phyloP scores from a whole-genome alignment of 805 yeast species.

The Candida maesae region DNA sequence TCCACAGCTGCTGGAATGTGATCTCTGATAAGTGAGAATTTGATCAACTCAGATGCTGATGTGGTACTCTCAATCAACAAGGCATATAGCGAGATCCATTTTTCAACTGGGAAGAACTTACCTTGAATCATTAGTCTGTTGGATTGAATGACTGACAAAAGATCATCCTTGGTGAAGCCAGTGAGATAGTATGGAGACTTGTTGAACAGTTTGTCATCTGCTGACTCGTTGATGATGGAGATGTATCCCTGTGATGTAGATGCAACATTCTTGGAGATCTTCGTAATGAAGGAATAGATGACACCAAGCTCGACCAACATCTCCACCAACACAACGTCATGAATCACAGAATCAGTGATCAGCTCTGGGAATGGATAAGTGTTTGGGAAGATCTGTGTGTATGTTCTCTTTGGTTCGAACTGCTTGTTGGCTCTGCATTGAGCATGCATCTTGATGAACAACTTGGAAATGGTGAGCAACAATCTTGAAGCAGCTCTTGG shows the following conservation, averaged over 20 bases:
- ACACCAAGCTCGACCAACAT: slow-evolving; percentile 65
- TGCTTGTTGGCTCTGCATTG: slow-evolving; percentile 37
- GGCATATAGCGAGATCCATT: slow-evolving; percentile 71
- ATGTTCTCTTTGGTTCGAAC: slow-evolving; percentile 57
- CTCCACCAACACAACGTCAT: slow-evolving; percentile 67
- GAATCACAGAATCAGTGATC: slow-evolving; percentile 71
- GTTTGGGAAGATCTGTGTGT: slow-evolving; percentile 66
- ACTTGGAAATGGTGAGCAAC: slow-evolving; percentile 49
- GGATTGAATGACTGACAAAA: slow-evolving; percentile 41
- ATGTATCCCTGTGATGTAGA: slow-evolving; percentile 16
- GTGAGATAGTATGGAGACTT: slow-evolving; percentile 38
- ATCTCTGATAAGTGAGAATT: slow-evolving; percentile 44
- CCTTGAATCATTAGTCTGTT: slow-evolving; percentile 50
- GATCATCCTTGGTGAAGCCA: slow-evolving; percentile 39
- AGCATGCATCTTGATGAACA: slow-evolving; percentile 50
- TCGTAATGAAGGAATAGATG: slow-evolving; percentile 52
- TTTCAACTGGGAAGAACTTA: slow-evolving; percentile 58
- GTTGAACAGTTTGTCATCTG: slow-evolving; percentile 38
- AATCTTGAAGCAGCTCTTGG: slow-evolving; percentile 48
- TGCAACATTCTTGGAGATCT: slow-evolving; percentile 40
- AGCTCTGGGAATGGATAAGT: slow-evolving; percentile 58
- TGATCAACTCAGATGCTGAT: slow-evolving; percentile 48
- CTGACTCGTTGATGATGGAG: slow-evolving; percentile 35
- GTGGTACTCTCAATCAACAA: slow-evolving; percentile 53
- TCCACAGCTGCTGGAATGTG: slow-evolving; percentile 48